Conservation (phyloP, 2,329 filamentous ascomycete species). For the Talaromyces sp. region DNA sequence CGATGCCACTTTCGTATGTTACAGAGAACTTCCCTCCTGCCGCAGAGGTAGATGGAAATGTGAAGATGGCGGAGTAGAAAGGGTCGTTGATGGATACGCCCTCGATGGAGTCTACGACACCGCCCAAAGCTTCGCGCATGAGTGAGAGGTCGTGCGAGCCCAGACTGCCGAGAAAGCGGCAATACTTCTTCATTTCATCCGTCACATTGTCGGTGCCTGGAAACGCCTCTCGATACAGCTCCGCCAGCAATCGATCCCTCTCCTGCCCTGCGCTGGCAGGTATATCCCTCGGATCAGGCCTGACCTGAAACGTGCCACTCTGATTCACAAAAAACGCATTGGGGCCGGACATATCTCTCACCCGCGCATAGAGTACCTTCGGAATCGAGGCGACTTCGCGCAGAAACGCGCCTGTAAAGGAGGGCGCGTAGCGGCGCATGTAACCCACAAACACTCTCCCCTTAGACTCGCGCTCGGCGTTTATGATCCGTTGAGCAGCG, state of each 20-base stretch:
- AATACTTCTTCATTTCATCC: constrained; percentile 22
- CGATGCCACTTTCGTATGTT: constrained; percentile 57
- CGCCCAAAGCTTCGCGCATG: constrained; percentile 54
- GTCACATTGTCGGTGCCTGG: not conserved
- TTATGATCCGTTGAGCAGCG: constrained; percentile 48
- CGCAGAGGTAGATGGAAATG: constrained; percentile 23
- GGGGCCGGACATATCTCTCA: constrained; percentile 53
- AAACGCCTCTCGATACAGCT: constrained; percentile 11
- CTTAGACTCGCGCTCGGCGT: constrained; percentile 46
- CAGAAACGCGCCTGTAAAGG: constrained; percentile 53
- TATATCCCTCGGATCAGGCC: not conserved
- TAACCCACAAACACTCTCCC: constrained; percentile 57
- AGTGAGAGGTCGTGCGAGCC: constrained; percentile 55
- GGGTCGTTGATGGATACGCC: constrained; percentile 45
- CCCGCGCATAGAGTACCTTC: constrained; percentile 55
- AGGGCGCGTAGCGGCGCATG: constrained; percentile 59
- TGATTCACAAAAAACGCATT: constrained; percentile 39
- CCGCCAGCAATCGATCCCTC: not conserved
- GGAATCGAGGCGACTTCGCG: constrained; percentile 52
- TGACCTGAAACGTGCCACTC: constrained; percentile 23
- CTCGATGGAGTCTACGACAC: constrained; percentile 41
- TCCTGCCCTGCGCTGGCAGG: not conserved
- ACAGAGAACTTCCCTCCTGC: constrained; percentile 45
- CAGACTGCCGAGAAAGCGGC: constrained; percentile 47
- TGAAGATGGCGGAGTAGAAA: constrained; percentile 40